Base-by-base conservation (phyloP, 2,329 filamentous ascomycete genomes). In the Penicillium capsulatum region DNA sequence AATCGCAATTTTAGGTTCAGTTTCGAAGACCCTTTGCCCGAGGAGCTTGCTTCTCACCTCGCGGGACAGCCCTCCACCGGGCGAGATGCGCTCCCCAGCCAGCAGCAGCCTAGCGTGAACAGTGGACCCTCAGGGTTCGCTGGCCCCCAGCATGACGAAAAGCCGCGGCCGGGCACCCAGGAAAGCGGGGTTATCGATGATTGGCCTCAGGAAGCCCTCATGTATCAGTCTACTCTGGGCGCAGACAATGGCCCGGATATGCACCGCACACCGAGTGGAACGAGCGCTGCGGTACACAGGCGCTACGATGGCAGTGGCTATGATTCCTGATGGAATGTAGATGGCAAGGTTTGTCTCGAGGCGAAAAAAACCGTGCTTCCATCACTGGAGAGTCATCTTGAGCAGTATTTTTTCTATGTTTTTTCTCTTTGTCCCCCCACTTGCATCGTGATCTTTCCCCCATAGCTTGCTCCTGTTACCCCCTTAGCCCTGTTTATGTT, bases 161-260 rank as follows among this genome's bases (percentile, higher is more conserved):
- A 38, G 29, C 15, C 37, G 29, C 50, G 40, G 11, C 44, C 51
- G 26, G 41, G 47, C 14, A 54, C 49, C 4, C 43, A 50, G 15
- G 55, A 59, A 20, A 58, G 59, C 20, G 48, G 46, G 13, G 10
- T 38, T 2, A 40, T 51, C n/a, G 53, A 58, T 19, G 63, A 68
- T 27, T 69, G 65, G 65, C 60, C 64, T 3, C 64, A 63, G 36
- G 65, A 68, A 48, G 64, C 66, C 17, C 50, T 68, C 16, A 60
- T 67, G 40, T 68, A 68, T 46, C 63, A 66, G 36, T 59, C 54
- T 6, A 47, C 53, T 14, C 44, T 53, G 26, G 53, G 48, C 11
- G 45, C 20, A 36, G 56, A 57, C 29, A 47, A 48, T 31, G 41
- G 43, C 11, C 48, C 53, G 17, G 53, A 47, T 24, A 39, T 48